Conservation (phyloP, 805 yeast species). For the Spathaspora arborariae region DNA sequence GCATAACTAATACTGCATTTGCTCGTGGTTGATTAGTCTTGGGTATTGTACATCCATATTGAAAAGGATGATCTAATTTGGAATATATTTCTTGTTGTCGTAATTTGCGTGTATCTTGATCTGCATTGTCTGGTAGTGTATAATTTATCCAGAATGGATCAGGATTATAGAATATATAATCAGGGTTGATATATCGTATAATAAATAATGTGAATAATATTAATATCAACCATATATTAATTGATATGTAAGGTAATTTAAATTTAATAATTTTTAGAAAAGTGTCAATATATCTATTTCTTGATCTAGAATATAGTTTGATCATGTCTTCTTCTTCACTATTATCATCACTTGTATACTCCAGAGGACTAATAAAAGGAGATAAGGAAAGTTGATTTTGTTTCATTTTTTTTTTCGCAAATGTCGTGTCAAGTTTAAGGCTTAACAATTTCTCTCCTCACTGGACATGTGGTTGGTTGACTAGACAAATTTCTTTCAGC, state of each 20-base stretch:
- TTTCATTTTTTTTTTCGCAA: not conserved
- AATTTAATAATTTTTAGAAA: not conserved
- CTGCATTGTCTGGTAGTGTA: not conserved
- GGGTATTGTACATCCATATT: slow-evolving; percentile 52
- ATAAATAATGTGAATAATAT: not conserved
- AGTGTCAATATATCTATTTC: no score
- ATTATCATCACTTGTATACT: not conserved
- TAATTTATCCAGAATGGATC: slow-evolving; percentile 6
- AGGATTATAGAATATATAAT: slow-evolving; percentile 1
- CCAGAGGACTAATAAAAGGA: not conserved
- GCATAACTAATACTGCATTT: slow-evolving; percentile 80
- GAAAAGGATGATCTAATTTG: slow-evolving; percentile 42
- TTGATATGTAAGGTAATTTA: not conserved
- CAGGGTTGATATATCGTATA: not conserved
- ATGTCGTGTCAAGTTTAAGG: no score
- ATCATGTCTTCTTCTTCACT: not conserved
- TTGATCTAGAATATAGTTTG: not conserved
- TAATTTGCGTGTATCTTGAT: not conserved
- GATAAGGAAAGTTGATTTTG: not conserved
- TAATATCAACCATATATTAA: slow-evolving; percentile 1
- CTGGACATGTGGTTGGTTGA: no score
- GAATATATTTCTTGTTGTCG: slow-evolving; percentile 12
- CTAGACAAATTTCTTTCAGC: no score
- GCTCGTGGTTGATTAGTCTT: slow-evolving; percentile 44
- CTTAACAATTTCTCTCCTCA: no score